These are phyloP conservation scores for Lachancea fermentati DNA, from an alignment of 805 yeast species.

Conservation along the genomic window DNA sequence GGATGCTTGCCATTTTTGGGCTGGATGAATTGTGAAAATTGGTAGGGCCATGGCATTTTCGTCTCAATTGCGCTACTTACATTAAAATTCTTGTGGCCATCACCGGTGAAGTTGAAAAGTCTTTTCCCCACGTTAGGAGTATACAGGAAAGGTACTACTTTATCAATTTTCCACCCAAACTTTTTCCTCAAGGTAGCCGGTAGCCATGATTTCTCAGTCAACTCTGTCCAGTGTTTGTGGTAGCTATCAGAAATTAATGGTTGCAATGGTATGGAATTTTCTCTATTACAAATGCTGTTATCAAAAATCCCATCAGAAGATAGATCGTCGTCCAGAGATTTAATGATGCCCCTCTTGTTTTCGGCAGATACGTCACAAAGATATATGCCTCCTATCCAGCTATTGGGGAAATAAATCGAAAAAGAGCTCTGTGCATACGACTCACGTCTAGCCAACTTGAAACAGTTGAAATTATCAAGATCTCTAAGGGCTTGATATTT, in stretches of 20 bases:
- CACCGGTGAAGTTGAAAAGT: neutral
- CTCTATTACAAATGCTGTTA: constrained; percentile 30
- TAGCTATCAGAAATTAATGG: constrained; percentile 59
- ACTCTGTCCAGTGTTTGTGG: constrained; percentile 41
- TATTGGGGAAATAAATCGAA: constrained; percentile 47
- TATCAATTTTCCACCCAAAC: constrained; percentile 32
- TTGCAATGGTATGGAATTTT: constrained; percentile 39
- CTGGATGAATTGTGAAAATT: neutral
- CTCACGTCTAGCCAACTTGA: constrained; percentile 53
- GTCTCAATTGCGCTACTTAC: constrained; percentile 62
- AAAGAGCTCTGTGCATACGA: constrained; percentile 43
- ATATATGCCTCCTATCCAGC: constrained; percentile 62
- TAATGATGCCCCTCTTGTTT: constrained; percentile 23
- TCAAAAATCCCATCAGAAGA: constrained; percentile 2
- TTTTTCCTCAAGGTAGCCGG: constrained; percentile 12
- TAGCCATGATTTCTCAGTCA: constrained; percentile 19
- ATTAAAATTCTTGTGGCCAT: constrained; percentile 42
- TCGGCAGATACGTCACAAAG: constrained; percentile 39
- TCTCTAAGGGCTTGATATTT: constrained; percentile 8
- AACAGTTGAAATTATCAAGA: constrained; percentile 37
- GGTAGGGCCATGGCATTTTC: constrained; percentile 37
- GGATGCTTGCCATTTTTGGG: constrained; percentile 14
- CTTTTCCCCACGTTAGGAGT: constrained; percentile 35
- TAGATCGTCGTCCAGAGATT: constrained; percentile 7
- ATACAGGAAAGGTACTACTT: constrained; percentile 50